Evolutionary conservation across 129 eudicot species (phyloP), one percentile per base, ranked within the genome.

Genomic region (Artemisia annua): DNA sequence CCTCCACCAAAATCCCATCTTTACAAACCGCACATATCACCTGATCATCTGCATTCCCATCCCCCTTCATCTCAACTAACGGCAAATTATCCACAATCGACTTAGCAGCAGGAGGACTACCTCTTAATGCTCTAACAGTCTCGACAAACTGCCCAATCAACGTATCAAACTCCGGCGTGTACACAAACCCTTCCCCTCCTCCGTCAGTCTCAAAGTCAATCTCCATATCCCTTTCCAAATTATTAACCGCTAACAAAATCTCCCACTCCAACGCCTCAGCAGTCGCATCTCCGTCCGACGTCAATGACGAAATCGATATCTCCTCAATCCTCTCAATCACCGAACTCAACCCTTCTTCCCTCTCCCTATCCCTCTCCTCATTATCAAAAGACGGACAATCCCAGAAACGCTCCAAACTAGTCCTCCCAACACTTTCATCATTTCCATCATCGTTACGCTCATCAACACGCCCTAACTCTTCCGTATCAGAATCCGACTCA

Each of bases 71-170:
- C 71, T 44, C 78, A 49, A 87, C 85, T 10, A 54, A 64, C 4
- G 95, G 97, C 70, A 92, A 84, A 75, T 72, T 89, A 73, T 89
- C 92, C 48, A 92, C 78, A 43, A 85, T 81, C 4, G 88, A 82
- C 71, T 87, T 89, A 4, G 98, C 88, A 79, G 98, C 88, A 0
- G 98, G 98, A 51, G 96, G 98, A 35, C 92, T 83, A 48, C 96
- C 96, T 81, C 85, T 87, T 18, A 79, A 58, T 16, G 86, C 83
- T 80, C 84, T 82, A 67, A 79, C 89, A 44, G 73, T 75, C 63
- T 80, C 91, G 64, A 80, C 85, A 66, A 88, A 73, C 22, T 85
- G 90, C 74, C 85, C 92, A n/a, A 91, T 75, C 26, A 83, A 39
- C 7, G 85, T 76, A 76, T 88, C 88, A 51, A 87, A 79, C 61